These are phyloP conservation scores for Fragilaria crotonensis DNA, from an alignment of 108 stramenopile species.

Conservation along the genomic window DNA sequence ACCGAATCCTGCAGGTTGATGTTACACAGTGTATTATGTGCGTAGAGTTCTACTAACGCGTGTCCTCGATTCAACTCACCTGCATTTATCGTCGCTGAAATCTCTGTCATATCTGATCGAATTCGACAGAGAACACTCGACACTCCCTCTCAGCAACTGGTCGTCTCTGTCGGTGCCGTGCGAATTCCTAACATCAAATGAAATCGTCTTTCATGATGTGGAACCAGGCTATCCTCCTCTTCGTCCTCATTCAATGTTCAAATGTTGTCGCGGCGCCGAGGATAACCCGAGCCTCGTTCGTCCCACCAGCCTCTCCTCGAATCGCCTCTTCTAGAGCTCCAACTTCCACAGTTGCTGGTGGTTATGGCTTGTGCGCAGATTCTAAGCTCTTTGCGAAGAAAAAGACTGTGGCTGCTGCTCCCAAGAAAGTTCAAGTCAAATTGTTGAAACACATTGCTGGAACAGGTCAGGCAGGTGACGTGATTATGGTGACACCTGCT, in stretches of 20 bases:
- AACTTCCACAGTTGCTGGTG: conserved; percentile 13
- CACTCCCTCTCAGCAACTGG: no score
- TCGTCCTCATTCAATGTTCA: not conserved
- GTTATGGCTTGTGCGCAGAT: conserved; percentile 21
- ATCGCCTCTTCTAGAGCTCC: conserved; percentile 2
- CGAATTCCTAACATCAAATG: no score
- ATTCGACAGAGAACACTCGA: no score
- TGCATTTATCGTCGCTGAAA: no score
- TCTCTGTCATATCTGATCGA: no score
- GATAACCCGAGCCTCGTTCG: conserved; percentile 20
- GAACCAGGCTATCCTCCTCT: not conserved
- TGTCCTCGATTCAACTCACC: no score
- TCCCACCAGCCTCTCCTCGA: conserved; percentile 31
- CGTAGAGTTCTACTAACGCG: no score
- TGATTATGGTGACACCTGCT: conserved; percentile 61
- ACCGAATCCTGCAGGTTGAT: no score
- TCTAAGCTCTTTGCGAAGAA: conserved; percentile 12
- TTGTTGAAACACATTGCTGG: conserved; percentile 54
- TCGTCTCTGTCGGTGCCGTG: no score
- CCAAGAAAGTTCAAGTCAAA: conserved; percentile 65
- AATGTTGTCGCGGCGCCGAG: not conserved
- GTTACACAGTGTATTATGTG: no score
- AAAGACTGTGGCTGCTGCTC: conserved; percentile 6
- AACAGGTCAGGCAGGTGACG: conserved; percentile 62
- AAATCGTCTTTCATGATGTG: no score